Percentiles rank a stretch among this genome's conserved stretches.
These are phyloP conservation scores for Ambrosia trifida DNA, from an alignment of 129 eudicot species.

Conservation along the genomic window DNA sequence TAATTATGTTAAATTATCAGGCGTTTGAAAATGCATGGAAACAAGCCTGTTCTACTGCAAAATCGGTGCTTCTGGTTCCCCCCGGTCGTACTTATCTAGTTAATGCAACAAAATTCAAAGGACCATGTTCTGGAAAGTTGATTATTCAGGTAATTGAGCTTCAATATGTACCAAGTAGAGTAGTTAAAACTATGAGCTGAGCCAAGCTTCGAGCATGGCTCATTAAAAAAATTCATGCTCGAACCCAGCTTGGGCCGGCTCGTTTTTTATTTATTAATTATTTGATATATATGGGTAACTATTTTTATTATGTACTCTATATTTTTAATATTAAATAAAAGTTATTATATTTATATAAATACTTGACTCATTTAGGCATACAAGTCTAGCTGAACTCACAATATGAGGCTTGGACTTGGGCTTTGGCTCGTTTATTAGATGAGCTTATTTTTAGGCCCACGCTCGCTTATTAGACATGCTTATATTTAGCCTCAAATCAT, in stretches of 20 bases:
- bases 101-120: constrained; percentile 82
- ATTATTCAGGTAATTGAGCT: constrained; percentile 58
- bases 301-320: neutral
- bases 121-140: constrained; percentile 80
- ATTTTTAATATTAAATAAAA: neutral
- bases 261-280: neutral
- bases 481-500: too few relatives aligned
- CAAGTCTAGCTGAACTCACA: neutral
- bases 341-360: too few relatives aligned
- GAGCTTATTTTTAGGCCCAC: neutral
- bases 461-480: neutral
- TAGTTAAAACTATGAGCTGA: neutral
- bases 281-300: neutral
- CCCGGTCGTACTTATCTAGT: constrained; percentile 78
- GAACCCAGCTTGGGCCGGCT: neutral
- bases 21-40: constrained; percentile 42
- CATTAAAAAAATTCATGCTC: neutral
- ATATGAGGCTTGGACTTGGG: neutral
- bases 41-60: constrained; percentile 72
- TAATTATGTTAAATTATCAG: constrained; percentile 18
- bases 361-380: too few relatives aligned
- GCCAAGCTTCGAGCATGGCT: neutral
- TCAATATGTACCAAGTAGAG: neutral
- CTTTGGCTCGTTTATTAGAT: neutral
- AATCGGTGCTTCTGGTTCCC: constrained; percentile 82